Percentiles rank a stretch among this genome's conserved stretches.
Conservation (phyloP, 179 eudicot species). For the Sideroxylon spinosum region DNA sequence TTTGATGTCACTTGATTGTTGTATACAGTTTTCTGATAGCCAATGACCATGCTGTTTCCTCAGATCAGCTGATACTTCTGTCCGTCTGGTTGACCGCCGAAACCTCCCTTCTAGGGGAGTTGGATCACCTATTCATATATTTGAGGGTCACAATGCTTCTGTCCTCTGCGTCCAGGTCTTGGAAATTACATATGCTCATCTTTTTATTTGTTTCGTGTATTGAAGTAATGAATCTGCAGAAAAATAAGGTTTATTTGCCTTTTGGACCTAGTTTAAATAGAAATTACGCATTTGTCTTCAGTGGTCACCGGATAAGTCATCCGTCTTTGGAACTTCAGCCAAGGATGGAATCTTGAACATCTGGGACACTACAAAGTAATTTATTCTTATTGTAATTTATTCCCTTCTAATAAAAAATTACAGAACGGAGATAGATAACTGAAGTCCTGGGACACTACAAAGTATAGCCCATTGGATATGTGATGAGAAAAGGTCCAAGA, state of each 20-base stretch:
- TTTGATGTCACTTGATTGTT: neutral
- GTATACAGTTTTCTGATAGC: neutral
- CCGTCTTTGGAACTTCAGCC: slow-evolving; percentile 96
- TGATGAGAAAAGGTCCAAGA: neutral
- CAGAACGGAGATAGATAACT: neutral
- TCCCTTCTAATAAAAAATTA: neutral
- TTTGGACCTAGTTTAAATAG: neutral
- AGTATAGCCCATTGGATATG: neutral
- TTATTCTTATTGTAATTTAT: neutral
- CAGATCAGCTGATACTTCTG: slow-evolving; percentile 92
- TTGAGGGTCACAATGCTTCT: slow-evolving; percentile 84
- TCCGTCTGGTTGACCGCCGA: slow-evolving; percentile 91
- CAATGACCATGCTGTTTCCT: slow-evolving; percentile 16
- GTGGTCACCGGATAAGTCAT: slow-evolving; percentile 97
- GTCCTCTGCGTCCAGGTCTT: slow-evolving; percentile 92
- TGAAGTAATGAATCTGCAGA: neutral
- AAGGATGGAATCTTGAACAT: slow-evolving; percentile 94
- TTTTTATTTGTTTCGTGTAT: neutral
- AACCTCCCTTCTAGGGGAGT: slow-evolving; percentile 69
- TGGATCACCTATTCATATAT: slow-evolving; percentile 76
- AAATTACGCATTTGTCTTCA: slow-evolving; percentile 30
- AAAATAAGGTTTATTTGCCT: slow-evolving; percentile 2
- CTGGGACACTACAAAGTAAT: too few species aligned
- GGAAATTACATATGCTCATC: neutral
- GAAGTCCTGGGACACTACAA: neutral